Base-by-base conservation (phyloP, 2,329 filamentous ascomycete genomes). In the Colletotrichum phormii region DNA sequence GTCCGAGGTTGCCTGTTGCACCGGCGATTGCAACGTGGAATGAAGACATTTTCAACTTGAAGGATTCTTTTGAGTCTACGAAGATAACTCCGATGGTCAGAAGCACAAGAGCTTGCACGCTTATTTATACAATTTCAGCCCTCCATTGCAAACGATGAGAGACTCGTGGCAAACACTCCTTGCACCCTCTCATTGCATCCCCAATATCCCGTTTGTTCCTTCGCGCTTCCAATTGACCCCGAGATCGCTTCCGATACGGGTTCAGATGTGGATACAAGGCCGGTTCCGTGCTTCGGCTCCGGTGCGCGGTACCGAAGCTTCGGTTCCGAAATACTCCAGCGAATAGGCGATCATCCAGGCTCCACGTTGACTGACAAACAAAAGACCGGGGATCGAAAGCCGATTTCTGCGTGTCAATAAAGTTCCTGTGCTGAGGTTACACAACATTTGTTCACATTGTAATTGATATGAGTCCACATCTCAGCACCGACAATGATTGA, bases 1-100 rank as follows among this genome's bases (percentile, higher is more conserved):
- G 71, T 73, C 83, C 83, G 33, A 84, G 77, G 54, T 72, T 77
- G 29, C 83, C 83, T 0, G 80, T 76, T n/a, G 81, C 66, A 22
- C 58, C 33, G 35, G 58, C 33, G n/a, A 60, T 33, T 5, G 33
- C 33, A 26, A 46, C 15, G 13, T 35, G 58, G 15, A 22, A 24
- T 7, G 12, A 60, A 9, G 58, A 13, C 33, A 42, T 60, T 29
- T 22, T 15, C 11, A 37, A 13, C 0, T 15, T 8, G n/a, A 37
- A 29, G 9, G 15, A 2, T 12, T 37, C 35, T 37, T 37, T 11
- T 11, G 15, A 15, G 15, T 37, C 11, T 37, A 37, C 35, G 12
- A 37, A 13, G 35, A 5, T 15, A 13, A 37, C 5, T 15, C 11
- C 1, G 15, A 37, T 37, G 6, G n/a, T 6, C 26, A 18, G 31